Evolutionary conservation across 768 basidiomycete species (phyloP).

Genomic region (Xerocomellus dryophilus): DNA sequence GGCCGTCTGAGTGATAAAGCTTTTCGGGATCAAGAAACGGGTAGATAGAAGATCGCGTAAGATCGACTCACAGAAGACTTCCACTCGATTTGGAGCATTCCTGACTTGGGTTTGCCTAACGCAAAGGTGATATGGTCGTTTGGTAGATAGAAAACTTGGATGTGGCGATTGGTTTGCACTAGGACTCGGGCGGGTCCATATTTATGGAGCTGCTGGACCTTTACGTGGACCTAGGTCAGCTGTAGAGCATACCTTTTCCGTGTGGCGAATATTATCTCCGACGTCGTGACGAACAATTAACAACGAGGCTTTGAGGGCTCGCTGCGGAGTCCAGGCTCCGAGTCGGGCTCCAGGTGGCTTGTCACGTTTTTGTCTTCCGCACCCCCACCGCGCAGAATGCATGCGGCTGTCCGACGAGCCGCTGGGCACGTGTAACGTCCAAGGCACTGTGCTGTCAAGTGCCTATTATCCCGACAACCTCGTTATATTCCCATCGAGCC

Average conservation of each 20-base stretch:
- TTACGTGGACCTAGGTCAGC: not conserved
- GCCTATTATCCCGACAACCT: slow-evolving; percentile 6
- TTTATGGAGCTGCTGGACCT: slow-evolving; percentile 22
- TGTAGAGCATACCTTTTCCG: slow-evolving; percentile 15
- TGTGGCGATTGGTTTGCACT: slow-evolving; percentile 6
- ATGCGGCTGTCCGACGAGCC: not conserved
- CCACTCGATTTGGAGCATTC: slow-evolving; percentile 34
- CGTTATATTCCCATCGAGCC: slow-evolving; percentile 17
- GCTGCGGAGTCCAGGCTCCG: not conserved
- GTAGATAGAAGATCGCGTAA: not conserved
- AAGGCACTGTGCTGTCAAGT: not conserved
- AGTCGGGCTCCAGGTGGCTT: not conserved
- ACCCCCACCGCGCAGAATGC: not conserved
- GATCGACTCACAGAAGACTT: slow-evolving; percentile 30
- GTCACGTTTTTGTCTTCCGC: slow-evolving; percentile 12
- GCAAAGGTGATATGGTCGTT: slow-evolving; percentile 1
- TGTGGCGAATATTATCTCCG: slow-evolving; percentile 18
- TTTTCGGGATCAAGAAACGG: slow-evolving; percentile 7
- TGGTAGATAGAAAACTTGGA: slow-evolving; percentile 9
- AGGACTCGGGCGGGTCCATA: slow-evolving; percentile 8
- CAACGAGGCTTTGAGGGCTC: not conserved
- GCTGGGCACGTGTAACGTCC: slow-evolving; percentile 7
- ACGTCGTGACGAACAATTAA: slow-evolving; percentile 1
- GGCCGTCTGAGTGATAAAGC: slow-evolving; percentile 37
- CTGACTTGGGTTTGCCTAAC: not conserved